A percentile compares a stretch with the other conserved stretches of the same genome.
phyloP scores from a whole-genome alignment of 1,139 yeast genomes.

The Yamadazyma aaseri region DNA sequence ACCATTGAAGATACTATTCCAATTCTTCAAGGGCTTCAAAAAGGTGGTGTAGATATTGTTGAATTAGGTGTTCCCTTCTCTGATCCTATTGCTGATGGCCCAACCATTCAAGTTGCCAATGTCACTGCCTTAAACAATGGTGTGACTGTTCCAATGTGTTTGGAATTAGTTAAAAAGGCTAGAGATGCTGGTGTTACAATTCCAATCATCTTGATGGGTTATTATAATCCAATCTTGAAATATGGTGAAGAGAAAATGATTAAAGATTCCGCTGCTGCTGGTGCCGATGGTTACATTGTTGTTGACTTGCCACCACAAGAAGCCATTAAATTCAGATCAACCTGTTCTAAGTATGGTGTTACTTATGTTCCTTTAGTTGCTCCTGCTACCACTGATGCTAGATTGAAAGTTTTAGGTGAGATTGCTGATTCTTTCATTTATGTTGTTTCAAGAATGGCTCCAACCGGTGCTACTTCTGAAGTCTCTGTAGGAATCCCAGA shows the following conservation, averaged over 20 bases:
- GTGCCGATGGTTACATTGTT: slow-evolving; percentile 91
- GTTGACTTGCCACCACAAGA: slow-evolving; percentile 99
- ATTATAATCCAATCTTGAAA: slow-evolving; percentile 88
- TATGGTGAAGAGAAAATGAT: slow-evolving; percentile 87
- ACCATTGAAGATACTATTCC: slow-evolving; percentile 84
- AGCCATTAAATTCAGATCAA: slow-evolving; percentile 79
- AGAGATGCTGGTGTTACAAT: slow-evolving; percentile 80
- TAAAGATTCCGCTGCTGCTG: slow-evolving; percentile 74
- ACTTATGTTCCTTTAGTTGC: slow-evolving; percentile 93
- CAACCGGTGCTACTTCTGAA: slow-evolving; percentile 81
- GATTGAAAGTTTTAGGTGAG: slow-evolving; percentile 71
- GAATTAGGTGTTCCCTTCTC: slow-evolving; percentile 96
- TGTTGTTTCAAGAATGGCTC: slow-evolving; percentile 96
- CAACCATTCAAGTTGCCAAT: slow-evolving; percentile 89
- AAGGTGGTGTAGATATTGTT: slow-evolving; percentile 92
- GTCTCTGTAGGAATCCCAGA: slow-evolving; percentile 66
- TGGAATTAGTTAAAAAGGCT: slow-evolving; percentile 73
- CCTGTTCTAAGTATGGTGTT: slow-evolving; percentile 65
- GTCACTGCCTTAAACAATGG: slow-evolving; percentile 78
- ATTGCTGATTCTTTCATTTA: slow-evolving; percentile 95
- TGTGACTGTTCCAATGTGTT: slow-evolving; percentile 63
- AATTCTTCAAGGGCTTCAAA: slow-evolving; percentile 81
- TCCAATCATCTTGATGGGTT: slow-evolving; percentile 94
- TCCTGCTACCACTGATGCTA: slow-evolving; percentile 90
- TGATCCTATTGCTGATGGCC: slow-evolving; percentile 99